Base-by-base conservation (phyloP, 31 red algal genomes). In the Porphyra umbilicalis region DNA sequence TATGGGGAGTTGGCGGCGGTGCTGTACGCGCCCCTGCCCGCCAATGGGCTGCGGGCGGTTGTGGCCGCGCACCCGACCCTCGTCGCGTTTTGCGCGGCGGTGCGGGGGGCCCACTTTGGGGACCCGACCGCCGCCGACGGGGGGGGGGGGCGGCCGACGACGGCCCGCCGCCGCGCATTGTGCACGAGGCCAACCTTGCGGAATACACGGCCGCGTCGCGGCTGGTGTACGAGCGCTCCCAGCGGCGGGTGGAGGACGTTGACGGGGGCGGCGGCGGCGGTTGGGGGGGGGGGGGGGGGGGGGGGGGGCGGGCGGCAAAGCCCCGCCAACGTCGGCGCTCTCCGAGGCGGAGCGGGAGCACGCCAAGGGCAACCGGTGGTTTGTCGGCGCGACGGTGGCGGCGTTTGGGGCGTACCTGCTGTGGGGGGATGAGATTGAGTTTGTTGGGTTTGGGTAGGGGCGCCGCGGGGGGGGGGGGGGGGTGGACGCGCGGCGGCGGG, bases 1-100 rank as follows among this genome's bases (percentile, higher is more conserved):
- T 95, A 90, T 75, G 93, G 93, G 32, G 87, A 95, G 76, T 78
- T 95, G 35, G 93, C 89, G 35, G 76, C 85, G 38, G 83, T 91
- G 13, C 42, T 95, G 25, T 95, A 90, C 80, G 85, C 87, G 34
- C 93, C 88, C 38, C 80, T 91, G n/a, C 85, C 93, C 13, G 44
- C 74, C 80, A 85, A 86, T 16, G 78, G 83, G 32, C 44, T 95
- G 38, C 85, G 93, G 67, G 80, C 36, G 13, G 75, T 88, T 16
- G 76, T 90, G 15, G 85, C 87, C 34, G 84, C 84, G 30, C 85
- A 79, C 79, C 13, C 75, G 35, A 88, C 89, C 83, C 77, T 95
- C 35, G 86, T 95, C 0, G 35, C 35, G 25, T 95, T 95, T 95
- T 83, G 86, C 25, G 85, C 76, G 11, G 83, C 86, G 33, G 81